Conservation (phyloP, 2,329 filamentous ascomycete genomes). For the Chrysosphaeria jannelii region DNA sequence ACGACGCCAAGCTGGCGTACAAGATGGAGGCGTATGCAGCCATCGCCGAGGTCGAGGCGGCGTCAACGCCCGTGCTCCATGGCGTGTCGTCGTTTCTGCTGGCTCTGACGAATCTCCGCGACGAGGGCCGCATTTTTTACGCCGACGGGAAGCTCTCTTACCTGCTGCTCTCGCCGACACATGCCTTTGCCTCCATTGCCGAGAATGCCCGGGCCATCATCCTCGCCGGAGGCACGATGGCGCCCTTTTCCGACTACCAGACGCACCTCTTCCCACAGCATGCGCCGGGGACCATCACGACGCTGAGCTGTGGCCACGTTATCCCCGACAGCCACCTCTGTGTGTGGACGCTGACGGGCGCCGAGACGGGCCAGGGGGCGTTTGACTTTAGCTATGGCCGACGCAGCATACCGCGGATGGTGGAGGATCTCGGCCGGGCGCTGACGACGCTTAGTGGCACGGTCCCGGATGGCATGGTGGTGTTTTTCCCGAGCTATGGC, state of each 20-base stretch:
- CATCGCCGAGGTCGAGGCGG: slow-evolving; percentile 21
- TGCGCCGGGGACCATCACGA: slow-evolving; percentile 29
- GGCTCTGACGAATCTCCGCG: slow-evolving; percentile 61
- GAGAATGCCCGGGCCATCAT: slow-evolving; percentile 64
- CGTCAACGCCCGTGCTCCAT: slow-evolving; percentile 18
- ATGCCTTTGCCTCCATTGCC: slow-evolving; percentile 71
- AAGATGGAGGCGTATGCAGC: slow-evolving; percentile 77
- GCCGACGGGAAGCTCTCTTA: slow-evolving; percentile 41
- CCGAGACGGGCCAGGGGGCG: slow-evolving; percentile 8
- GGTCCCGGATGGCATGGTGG: slow-evolving; percentile 69
- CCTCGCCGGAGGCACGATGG: slow-evolving; percentile 89
- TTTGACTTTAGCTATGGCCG: slow-evolving; percentile 79
- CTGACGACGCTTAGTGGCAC: slow-evolving; percentile 39
- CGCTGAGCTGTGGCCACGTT: slow-evolving; percentile 79
- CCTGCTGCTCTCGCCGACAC: slow-evolving; percentile 66
- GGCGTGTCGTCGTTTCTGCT: slow-evolving; percentile 32
- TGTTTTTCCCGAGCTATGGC: slow-evolving; percentile 87
- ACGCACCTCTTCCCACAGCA: slow-evolving; percentile 63
- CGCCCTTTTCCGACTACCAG: slow-evolving; percentile 74
- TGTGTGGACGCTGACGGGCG: slow-evolving; percentile 34
- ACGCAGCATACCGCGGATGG: slow-evolving; percentile 36
- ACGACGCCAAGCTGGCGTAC: slow-evolving; percentile 72
- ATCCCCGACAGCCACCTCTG: slow-evolving; percentile 59
- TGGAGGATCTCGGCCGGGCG: slow-evolving; percentile 42
- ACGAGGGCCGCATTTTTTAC: slow-evolving; percentile 35